Evolutionary conservation across 768 basidiomycete species (phyloP).

Genomic region (Psilocybe subaeruginosa): DNA sequence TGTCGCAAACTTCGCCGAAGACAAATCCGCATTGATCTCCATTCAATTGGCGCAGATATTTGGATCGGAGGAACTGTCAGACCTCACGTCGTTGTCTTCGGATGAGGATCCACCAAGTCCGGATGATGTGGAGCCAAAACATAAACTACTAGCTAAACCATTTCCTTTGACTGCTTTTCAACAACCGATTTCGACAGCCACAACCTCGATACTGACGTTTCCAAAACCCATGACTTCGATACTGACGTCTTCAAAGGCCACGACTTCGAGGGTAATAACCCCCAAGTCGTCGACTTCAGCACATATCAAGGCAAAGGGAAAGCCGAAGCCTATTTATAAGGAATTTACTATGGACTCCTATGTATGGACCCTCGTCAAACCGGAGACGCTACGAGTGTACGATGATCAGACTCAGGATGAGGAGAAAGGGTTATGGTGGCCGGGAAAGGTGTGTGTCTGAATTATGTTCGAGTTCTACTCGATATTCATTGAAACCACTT

Average conservation of each 20-base stretch:
- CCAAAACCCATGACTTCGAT: not conserved
- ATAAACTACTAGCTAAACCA: not conserved
- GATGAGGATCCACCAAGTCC: slow-evolving; percentile 8
- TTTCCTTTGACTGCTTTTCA: not conserved
- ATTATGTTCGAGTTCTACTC: slow-evolving; percentile 3
- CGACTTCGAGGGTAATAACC: not conserved
- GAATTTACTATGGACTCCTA: slow-evolving; percentile 29
- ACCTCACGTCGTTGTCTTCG: slow-evolving; percentile 19
- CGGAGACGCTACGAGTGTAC: slow-evolving; percentile 33
- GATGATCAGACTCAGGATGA: slow-evolving; percentile 26
- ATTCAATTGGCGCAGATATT: not conserved
- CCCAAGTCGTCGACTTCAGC: not conserved
- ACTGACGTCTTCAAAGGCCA: not conserved
- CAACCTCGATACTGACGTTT: not conserved
- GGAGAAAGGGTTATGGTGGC: slow-evolving; percentile 64
- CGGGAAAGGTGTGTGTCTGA: slow-evolving; percentile 54
- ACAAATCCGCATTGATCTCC: not conserved
- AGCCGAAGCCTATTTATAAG: not conserved
- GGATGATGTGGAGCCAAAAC: not conserved
- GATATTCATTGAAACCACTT: not conserved
- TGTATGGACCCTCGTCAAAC: slow-evolving; percentile 59
- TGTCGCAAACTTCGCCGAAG: not conserved
- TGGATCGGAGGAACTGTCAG: slow-evolving; percentile 14
- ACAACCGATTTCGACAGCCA: not conserved
- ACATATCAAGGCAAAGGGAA: not conserved